Base-by-base conservation (phyloP, 164 flowering plant species). In the grape (Vitis vinifera) region DNA sequence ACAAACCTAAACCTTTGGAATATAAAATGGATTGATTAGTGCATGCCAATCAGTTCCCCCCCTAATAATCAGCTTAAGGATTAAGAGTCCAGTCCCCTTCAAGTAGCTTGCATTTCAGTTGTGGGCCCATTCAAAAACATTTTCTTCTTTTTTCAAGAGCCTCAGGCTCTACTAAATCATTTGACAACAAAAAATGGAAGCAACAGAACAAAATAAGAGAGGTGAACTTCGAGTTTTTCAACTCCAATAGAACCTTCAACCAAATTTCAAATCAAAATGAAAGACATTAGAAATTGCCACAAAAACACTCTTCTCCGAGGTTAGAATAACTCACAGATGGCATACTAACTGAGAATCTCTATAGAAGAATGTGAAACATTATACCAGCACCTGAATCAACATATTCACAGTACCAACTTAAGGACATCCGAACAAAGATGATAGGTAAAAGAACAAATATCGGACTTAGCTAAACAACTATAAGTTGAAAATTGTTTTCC, bases 311-410 rank as follows among this genome's bases (percentile, higher is more conserved):
- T 75, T 44, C 70, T 67, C 71, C 59, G 55, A 78, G 81, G 71
- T 75, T 72, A 82, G 84, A 75, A 78, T 68, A 82, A 86, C 88
- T 84, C 87, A 88, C 86, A 81, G 86, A 86, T 75, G 58, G 69
- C 61, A 77, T 59, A 76, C 76, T 76, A 83, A 86, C 77, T 76
- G 82, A 80, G 75, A 83, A 77, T 74, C 87, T 78, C 77, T 76
- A 83, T 27, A 76, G 86, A 76, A 80, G 86, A 82, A 79, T 81
- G 66, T 76, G 84, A 78, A 79, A 85, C 81, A 83, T 77, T 80
- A 83, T 78, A 83, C 79, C 87, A 83, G 87, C 85, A 87, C 87
- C 91, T 82, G 91, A 83, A 83, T 81, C 79, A 85, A 83, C 80
- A 86, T 73, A 83, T 85, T 75, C 81, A 84, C 68, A 80, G 68